Base-by-base conservation (phyloP, 2,329 filamentous ascomycete genomes). In the Laburnicola sp. region DNA sequence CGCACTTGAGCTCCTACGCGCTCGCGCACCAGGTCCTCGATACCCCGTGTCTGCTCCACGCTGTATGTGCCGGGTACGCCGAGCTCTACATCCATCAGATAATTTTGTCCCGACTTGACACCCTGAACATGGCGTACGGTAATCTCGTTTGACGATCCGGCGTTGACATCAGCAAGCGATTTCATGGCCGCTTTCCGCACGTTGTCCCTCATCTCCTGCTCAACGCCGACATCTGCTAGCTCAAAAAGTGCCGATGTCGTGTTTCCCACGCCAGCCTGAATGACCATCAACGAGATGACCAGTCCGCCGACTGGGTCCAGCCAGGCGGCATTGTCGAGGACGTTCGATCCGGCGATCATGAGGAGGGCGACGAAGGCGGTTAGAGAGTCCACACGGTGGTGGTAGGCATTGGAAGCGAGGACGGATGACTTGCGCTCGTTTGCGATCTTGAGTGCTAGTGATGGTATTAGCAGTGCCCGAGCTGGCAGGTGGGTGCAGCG, bases 41-140 rank as follows among this genome's bases (percentile, higher is more conserved):
- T 78, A 11, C 81, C 76, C 32, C 84, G 80, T 6, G 86, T 83
- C 48, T 88, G 82, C 46, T 86, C 83, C 4, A 99, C 78, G 0
- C 88, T 88, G 88, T 89, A 96, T 30, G 78, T 76, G 22, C 80
- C 82, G 0, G 93, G 91, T 11, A 95, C 89, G 2, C 84, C 88
- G 54, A 97, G 75, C 71, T 96, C 92, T 6, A 99, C 73, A 63
- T 97, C 94, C 62, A 97, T 86, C 27, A 97, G 80, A 70, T 95
- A 97, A 76, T 97, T 99, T 73, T 97, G 94, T 27, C 94, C 94
- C 3, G 91, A 94, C 76, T 99, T 99, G 74, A 96, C 82, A 48
- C 94, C 94, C 58, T 91, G 88, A 2, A 97, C 82, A 38, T 89
- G 87, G 38, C 87, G 83, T 39, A 97, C 76, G 65, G 89, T 84